Evolutionary conservation across 345 rosid species (phyloP).

Genomic region (Salix udensis): DNA sequence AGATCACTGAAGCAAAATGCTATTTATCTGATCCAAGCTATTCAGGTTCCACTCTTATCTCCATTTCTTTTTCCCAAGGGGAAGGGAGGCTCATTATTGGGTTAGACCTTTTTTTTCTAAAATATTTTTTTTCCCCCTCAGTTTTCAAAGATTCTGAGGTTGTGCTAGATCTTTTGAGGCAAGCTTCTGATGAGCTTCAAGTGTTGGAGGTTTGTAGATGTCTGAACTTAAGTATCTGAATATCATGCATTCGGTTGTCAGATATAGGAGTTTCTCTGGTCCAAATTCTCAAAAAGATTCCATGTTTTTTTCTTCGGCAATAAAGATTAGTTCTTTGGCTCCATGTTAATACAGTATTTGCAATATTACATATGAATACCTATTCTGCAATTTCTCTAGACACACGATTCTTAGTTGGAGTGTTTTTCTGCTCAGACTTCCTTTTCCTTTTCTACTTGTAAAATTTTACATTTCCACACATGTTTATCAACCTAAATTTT

Average conservation of each 20-base stretch:
- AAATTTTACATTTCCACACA: neutral
- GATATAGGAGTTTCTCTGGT: neutral
- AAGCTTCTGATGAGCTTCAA: constrained; percentile 78
- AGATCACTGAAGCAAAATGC: constrained; percentile 86
- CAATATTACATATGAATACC: neutral
- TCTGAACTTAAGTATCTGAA: neutral
- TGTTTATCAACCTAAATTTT: neutral
- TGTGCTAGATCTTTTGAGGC: constrained; percentile 72
- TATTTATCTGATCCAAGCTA: constrained; percentile 72
- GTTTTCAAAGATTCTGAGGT: constrained; percentile 56
- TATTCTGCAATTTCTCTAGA: neutral
- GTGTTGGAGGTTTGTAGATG: constrained; percentile 64
- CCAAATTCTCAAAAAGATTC: neutral
- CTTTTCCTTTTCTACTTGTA: neutral
- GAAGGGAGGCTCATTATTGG: neutral
- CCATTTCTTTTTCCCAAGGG: neutral
- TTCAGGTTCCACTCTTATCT: constrained; percentile 49
- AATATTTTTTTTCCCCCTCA: constrained; percentile 5
- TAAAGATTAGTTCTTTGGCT: neutral
- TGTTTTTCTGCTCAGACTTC: neutral
- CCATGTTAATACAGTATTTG: neutral
- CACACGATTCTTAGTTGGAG: neutral
- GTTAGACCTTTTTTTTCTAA: neutral
- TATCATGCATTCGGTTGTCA: neutral
- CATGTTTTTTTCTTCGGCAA: neutral